Conservation (phyloP, 75 land plant species). For the Adiantum capillusveneris region DNA sequence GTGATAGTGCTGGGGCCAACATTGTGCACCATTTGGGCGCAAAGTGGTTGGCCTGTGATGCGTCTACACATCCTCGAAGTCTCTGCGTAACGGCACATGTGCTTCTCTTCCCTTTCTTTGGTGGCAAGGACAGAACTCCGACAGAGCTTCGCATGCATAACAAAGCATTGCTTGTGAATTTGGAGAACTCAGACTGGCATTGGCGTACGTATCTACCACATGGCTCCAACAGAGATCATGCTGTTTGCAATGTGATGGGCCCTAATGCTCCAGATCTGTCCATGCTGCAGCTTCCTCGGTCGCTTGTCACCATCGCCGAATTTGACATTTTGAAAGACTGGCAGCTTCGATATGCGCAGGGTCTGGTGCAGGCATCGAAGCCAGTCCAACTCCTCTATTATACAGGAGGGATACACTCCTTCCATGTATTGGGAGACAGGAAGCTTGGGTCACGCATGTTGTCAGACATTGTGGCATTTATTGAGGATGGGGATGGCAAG, state of each 20-base stretch:
- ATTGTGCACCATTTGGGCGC: too few species aligned
- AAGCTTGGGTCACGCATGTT: too few species aligned
- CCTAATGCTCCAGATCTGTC: constrained; percentile 27
- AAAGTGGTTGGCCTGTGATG: too few species aligned
- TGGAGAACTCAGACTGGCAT: constrained; percentile 78
- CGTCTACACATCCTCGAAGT: too few species aligned
- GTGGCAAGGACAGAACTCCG: constrained; percentile 59
- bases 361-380: constrained; percentile 37
- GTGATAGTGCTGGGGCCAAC: too few species aligned
- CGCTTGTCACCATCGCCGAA: constrained; percentile 63
- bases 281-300: constrained; percentile 45
- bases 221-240: constrained; percentile 72
- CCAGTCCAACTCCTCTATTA: constrained; percentile 58
- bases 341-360: constrained; percentile 62
- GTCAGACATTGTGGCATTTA: too few species aligned
- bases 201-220: constrained; percentile 81
- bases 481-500: too few species aligned
- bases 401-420: too few species aligned
- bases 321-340: constrained; percentile 72
- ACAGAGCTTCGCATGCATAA: constrained; percentile 60
- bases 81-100: too few species aligned
- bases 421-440: too few species aligned
- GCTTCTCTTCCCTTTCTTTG: constrained; percentile 82
- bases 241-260: constrained; percentile 80
- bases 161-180: constrained; percentile 69